These are phyloP conservation scores for Furcasterigmium sp. DNA, from an alignment of 2,329 filamentous ascomycete genomes.

Conservation along the genomic window DNA sequence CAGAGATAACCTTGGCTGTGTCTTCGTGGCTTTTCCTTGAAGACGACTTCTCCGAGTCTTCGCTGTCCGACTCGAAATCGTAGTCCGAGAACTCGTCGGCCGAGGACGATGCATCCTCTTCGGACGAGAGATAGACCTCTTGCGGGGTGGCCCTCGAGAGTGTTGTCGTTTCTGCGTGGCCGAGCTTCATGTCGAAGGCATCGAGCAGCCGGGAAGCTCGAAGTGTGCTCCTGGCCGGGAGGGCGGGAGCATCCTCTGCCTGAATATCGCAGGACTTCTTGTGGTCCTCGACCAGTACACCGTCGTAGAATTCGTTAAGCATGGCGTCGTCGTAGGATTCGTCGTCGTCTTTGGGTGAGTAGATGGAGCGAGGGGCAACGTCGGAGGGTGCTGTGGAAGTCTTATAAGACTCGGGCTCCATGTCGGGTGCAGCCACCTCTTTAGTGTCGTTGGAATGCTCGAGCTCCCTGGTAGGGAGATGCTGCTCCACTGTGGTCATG, in stretches of 20 bases:
- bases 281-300: conserved; percentile 11
- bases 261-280: conserved; percentile 12
- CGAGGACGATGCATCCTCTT: conserved; percentile 60
- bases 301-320: conserved; percentile 14
- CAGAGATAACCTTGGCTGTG: conserved; percentile 53
- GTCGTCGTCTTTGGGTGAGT: conserved; percentile 10
- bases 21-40: conserved; percentile 41
- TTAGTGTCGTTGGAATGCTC: conserved; percentile 8
- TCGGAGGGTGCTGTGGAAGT: conserved; percentile 10
- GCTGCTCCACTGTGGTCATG: conserved; percentile 13
- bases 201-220: conserved; percentile 41
- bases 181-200: conserved; percentile 24
- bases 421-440: background rate
- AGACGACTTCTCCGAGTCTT: conserved; percentile 20
- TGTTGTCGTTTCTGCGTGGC: conserved; percentile 18
- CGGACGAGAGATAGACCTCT: conserved; percentile 59
- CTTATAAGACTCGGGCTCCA: conserved; percentile 9
- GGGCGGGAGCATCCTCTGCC: conserved; percentile 29
- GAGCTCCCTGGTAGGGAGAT: conserved; percentile 12
- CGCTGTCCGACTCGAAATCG: conserved; percentile 35
- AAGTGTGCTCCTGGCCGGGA: conserved; percentile 45
- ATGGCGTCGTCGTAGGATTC: conserved; percentile 8
- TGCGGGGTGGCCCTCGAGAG: conserved; percentile 42
- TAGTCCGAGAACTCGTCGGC: conserved; percentile 56
- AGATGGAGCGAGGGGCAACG: conserved; percentile 8